Evolutionary conservation across 495 filamentous ascomycete genomes (phyloP).

Genomic region (Bombardia bombarda): DNA sequence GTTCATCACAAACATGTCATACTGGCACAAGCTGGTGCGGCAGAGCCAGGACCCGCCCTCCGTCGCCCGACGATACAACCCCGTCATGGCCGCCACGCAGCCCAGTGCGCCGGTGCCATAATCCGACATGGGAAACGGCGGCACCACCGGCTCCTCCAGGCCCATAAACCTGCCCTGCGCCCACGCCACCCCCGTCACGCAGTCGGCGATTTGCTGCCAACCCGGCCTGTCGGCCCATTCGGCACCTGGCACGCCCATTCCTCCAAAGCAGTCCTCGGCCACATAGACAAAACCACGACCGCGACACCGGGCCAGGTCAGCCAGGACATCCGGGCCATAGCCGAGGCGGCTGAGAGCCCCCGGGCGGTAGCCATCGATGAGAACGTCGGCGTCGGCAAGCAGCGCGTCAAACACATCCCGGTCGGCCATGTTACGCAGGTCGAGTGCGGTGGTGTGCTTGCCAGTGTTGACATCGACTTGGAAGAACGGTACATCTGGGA

Average conservation of each 20-base stretch:
- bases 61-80: constrained; percentile 53
- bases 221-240: constrained; percentile 43
- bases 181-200: constrained; percentile 56
- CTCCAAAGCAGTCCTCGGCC: constrained; percentile 66
- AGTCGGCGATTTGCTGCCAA: constrained; percentile 56
- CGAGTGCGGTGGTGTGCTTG: constrained; percentile 46
- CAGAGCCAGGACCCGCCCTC: constrained; percentile 58
- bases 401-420: constrained; percentile 50
- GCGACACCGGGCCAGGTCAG: constrained; percentile 38
- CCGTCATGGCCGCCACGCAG: constrained; percentile 53
- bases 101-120: constrained; percentile 67
- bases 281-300: constrained; percentile 62
- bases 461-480: constrained; percentile 73
- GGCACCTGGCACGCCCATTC: constrained; percentile 20
- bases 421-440: constrained; percentile 48
- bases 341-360: constrained; percentile 59
- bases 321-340: constrained; percentile 47
- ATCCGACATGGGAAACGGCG: constrained; percentile 75
- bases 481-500: constrained; percentile 72
- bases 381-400: constrained; percentile 49
- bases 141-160: constrained; percentile 59
- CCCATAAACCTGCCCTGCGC: constrained; percentile 69
- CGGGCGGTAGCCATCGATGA: constrained; percentile 63
- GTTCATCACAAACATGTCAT: constrained; percentile 59
- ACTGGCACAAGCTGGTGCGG: constrained; percentile 50